phyloP scores from a whole-genome alignment of 352 stramenopile species.

The Phytophthora podocarpi region DNA sequence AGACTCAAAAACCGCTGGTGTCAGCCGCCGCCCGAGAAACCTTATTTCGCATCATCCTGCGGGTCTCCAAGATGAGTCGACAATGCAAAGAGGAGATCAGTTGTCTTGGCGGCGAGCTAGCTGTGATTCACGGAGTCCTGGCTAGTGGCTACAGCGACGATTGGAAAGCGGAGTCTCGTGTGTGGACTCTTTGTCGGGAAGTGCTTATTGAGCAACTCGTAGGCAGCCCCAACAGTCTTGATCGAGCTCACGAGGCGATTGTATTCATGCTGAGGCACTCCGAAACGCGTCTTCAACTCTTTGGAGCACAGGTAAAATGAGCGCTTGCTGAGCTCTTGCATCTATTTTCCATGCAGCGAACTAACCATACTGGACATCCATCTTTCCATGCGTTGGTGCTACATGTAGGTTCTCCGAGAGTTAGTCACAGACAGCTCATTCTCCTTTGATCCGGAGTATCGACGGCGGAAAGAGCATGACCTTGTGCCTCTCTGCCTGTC shows the following conservation, averaged over 20 bases:
- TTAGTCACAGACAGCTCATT: constrained; percentile 60
- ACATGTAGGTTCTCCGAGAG: constrained; percentile 61
- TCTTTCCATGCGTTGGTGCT: no score
- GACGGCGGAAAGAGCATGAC: constrained; percentile 34
- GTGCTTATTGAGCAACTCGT: constrained; percentile 65
- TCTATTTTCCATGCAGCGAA: not conserved
- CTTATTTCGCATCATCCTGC: constrained; percentile 45
- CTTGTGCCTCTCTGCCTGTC: constrained; percentile 43
- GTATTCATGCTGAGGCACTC: constrained; percentile 51
- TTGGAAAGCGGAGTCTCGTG: constrained; percentile 17
- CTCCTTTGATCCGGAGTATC: constrained; percentile 49
- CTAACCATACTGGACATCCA: not conserved
- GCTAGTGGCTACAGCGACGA: constrained; percentile 17
- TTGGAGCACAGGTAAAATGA: constrained; percentile 57
- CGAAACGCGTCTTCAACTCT: constrained; percentile 40
- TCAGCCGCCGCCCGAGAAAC: constrained; percentile 31
- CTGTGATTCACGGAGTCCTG: constrained; percentile 48
- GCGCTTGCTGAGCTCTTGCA: not conserved
- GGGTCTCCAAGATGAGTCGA: constrained; percentile 47
- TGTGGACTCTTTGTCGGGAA: constrained; percentile 43
- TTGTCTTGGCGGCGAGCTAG: constrained; percentile 44
- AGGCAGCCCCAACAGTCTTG: constrained; percentile 44
- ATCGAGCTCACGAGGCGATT: constrained; percentile 35
- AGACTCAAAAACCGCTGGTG: constrained; percentile 20
- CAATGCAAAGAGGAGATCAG: constrained; percentile 57